Evolutionary conservation across 2,329 filamentous ascomycete genomes (phyloP), one percentile per base, ranked within the genome.

Genomic region (Dothiorella sarmentorum): DNA sequence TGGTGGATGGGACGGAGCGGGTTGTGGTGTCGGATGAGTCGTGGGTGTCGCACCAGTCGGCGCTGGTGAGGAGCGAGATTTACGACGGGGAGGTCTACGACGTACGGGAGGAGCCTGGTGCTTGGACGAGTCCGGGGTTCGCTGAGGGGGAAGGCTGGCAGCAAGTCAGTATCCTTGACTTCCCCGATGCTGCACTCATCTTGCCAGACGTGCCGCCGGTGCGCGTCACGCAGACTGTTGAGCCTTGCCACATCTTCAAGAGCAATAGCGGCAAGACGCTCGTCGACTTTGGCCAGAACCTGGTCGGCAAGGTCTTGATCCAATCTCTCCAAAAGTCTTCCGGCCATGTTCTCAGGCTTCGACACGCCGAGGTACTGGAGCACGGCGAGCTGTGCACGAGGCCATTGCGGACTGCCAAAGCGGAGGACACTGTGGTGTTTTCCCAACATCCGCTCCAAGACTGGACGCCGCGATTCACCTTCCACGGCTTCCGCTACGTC

Each of bases 251-350:
- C 1, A 67, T 74, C 6, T 65, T 72, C 26, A 64, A 38, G 3
- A 72, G 74, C 0, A 69, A 72, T 0, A 74, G 75, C 0, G 78
- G 79, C 4, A 80, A 80, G 63, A 77, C 70, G 0, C 68, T 84
- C 1, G 60, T 85, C 29, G 81, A 85, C 61, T 84, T 85, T 65
- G 82, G 82, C 1, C 82, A 85, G 63, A 84, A 85, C 62, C 69
- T 85, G 0, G 82, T 84, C 0, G 83, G 82, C 1, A 75, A 74
- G 62, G 58, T 83, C 1, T 68, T 69, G 0, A 63, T 84, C 10
- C 26, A 31, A 11, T 71, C 42, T 1, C 65, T 78, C 2, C 63
- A 63, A 37, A 76, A 73, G 0, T 68, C 71, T 0, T 64, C 66
- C 2, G 77, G 59, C 58, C 78, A 59, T 69, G 75, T 47, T 73